Percentiles rank a stretch among this genome's conserved stretches.
Evolutionary conservation across 345 rosid genomes (phyloP).

Genomic region (Kernera saxatilis): DNA sequence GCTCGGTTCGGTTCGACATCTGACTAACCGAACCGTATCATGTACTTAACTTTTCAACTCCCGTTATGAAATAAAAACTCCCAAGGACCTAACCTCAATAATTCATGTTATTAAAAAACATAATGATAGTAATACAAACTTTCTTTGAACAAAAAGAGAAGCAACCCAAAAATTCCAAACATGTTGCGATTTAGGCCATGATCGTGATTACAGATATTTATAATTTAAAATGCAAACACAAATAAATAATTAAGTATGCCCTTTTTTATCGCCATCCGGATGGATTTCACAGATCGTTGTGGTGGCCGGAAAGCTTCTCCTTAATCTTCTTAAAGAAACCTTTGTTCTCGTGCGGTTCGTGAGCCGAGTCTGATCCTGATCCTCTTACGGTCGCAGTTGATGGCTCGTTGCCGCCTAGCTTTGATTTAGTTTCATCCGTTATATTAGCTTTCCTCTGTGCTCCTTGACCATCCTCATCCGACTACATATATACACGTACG

Average conservation of each 20-base stretch:
- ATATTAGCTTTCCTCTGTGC: constrained; percentile 45
- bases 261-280: neutral
- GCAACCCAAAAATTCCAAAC: neutral
- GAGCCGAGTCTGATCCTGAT: neutral
- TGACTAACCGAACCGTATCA: neutral
- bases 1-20: neutral
- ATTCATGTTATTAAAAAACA: neutral
- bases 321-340: constrained; percentile 45
- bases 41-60: neutral
- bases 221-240: no score
- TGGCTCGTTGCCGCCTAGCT: constrained; percentile 19
- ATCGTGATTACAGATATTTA: neutral
- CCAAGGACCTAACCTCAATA: neutral
- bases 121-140: neutral
- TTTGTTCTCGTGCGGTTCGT: constrained; percentile 43
- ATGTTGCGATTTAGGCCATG: neutral
- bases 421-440: constrained; percentile 51
- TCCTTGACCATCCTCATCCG: constrained; percentile 53
- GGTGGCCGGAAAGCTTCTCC: constrained; percentile 56
- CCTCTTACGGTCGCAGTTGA: constrained; percentile 5
- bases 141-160: neutral
- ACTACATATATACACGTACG: neutral
- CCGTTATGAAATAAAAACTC: neutral
- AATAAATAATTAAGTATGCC: no score
- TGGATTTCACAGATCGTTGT: constrained; percentile 13